Conservation (phyloP, 1,284 basidiomycete genomes). For the Cutaneotrichosporon dermatis region DNA sequence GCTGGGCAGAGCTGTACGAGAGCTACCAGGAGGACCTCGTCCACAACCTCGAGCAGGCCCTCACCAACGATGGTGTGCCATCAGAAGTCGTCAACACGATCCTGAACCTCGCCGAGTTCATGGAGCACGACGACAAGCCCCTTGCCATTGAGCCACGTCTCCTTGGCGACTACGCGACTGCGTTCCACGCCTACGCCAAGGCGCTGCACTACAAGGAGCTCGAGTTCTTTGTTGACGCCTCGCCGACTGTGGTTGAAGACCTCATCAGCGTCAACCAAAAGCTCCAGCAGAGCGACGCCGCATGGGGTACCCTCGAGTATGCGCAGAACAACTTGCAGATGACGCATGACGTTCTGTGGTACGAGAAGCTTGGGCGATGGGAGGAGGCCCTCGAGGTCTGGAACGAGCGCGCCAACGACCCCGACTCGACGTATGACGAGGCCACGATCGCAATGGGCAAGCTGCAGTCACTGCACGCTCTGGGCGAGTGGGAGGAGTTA, state of each 20-base stretch:
- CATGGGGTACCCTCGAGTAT: slow-evolving; percentile 86
- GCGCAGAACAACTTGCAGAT: slow-evolving; percentile 61
- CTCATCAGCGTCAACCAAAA: slow-evolving; percentile 97
- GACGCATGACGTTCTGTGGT: slow-evolving; percentile 65
- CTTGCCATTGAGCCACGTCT: slow-evolving; percentile 90
- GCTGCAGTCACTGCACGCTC: slow-evolving; percentile 93
- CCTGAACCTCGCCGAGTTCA: slow-evolving; percentile 96
- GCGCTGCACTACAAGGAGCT: slow-evolving; percentile 98
- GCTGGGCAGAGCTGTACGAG: slow-evolving; percentile 95
- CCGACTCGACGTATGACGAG: slow-evolving; percentile 56
- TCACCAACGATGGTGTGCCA: slow-evolving; percentile 73
- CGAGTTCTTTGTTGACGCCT: slow-evolving; percentile 86
- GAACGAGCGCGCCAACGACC: slow-evolving; percentile 41
- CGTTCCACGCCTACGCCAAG: slow-evolving; percentile 94
- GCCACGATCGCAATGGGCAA: slow-evolving; percentile 71
- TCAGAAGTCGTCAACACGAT: slow-evolving; percentile 90
- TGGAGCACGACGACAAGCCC: slow-evolving; percentile 98
- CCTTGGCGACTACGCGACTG: slow-evolving; percentile 86
- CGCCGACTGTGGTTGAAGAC: slow-evolving; percentile 73
- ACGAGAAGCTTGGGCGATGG: slow-evolving; percentile 94
- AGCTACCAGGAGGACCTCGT: slow-evolving; percentile 95
- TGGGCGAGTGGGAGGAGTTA: slow-evolving; percentile 96
- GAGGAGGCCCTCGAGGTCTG: slow-evolving; percentile 88
- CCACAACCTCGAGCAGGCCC: slow-evolving; percentile 80
- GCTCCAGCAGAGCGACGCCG: slow-evolving; percentile 93